Evolutionary conservation across 768 basidiomycete genomes (phyloP).

Genomic region (Guyanaporus albipodus): DNA sequence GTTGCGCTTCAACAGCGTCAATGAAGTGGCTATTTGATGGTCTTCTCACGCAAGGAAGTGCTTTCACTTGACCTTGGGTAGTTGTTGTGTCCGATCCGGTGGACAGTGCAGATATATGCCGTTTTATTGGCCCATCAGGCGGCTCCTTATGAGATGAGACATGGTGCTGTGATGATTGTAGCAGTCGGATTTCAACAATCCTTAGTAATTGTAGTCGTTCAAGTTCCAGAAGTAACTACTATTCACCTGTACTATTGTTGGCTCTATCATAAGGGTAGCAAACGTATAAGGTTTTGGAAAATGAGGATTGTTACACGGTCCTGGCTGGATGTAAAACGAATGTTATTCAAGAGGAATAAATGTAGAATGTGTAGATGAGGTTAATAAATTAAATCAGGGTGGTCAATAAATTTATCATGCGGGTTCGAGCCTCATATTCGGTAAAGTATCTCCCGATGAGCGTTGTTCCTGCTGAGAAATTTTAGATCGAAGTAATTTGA

Average conservation of each 20-base stretch:
- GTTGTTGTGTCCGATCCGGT: constrained; percentile 36
- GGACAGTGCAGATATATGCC: constrained; percentile 15
- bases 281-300: not conserved
- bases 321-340: not conserved
- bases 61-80: constrained; percentile 52
- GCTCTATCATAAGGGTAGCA: not conserved
- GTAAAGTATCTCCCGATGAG: constrained; percentile 2
- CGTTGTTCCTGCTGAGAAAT: constrained; percentile 3
- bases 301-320: not conserved
- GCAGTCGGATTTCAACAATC: constrained; percentile 83
- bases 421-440: constrained; percentile 1
- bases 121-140: constrained; percentile 24
- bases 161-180: constrained; percentile 36
- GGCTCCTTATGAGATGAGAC: constrained; percentile 26
- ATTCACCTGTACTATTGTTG: not conserved
- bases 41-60: constrained; percentile 23
- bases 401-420: constrained; percentile 1
- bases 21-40: constrained; percentile 60
- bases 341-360: not conserved
- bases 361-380: not conserved
- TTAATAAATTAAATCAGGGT: constrained; percentile 9
- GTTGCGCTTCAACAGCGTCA: constrained; percentile 92
- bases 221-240: too few relatives aligned
- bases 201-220: constrained; percentile 36
- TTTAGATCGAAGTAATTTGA: not conserved